phyloP scores from a whole-genome alignment of 78 protist genomes.

The Chrysochromulina tobinii region DNA sequence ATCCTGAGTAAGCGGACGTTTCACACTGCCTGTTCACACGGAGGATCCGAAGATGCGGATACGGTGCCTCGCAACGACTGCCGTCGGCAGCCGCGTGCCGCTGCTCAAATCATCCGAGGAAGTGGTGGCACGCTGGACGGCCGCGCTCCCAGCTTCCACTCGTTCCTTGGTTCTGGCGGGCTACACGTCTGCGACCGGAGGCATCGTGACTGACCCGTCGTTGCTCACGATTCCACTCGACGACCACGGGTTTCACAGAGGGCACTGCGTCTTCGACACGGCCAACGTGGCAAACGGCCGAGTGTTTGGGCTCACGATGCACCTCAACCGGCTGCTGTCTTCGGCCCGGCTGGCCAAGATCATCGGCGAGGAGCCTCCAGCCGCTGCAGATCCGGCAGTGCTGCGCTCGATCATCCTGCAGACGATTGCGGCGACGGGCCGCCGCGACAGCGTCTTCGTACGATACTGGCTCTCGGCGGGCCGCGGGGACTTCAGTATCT shows the following conservation, averaged over 20 bases:
- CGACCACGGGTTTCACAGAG: constrained; percentile 31
- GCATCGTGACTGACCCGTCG: constrained; percentile 28
- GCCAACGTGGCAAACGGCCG: constrained; percentile 1
- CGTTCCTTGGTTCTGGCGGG: not conserved
- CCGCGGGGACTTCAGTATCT: not conserved
- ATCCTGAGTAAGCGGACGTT: too few relatives aligned
- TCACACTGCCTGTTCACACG: too few relatives aligned
- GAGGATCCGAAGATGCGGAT: too few relatives aligned
- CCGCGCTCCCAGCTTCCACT: too few relatives aligned
- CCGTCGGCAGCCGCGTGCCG: too few relatives aligned
- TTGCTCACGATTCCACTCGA: constrained; percentile 13
- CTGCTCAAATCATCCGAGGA: too few relatives aligned
- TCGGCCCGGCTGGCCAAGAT: constrained; percentile 18
- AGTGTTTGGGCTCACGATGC: constrained; percentile 10
- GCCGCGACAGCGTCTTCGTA: not conserved
- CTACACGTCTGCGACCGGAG: constrained; percentile 27
- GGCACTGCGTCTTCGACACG: constrained; percentile 48
- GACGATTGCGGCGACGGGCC: constrained; percentile 14
- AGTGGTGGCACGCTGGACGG: too few relatives aligned
- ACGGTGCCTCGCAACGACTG: too few relatives aligned
- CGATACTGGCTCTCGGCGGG: constrained; percentile 22
- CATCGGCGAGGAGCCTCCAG: not conserved
- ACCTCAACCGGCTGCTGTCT: constrained; percentile 20
- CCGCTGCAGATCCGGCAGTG: not conserved
- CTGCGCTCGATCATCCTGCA: not conserved